Base-by-base conservation (phyloP, 73 alveolate species). In the Uronychia setigera region DNA sequence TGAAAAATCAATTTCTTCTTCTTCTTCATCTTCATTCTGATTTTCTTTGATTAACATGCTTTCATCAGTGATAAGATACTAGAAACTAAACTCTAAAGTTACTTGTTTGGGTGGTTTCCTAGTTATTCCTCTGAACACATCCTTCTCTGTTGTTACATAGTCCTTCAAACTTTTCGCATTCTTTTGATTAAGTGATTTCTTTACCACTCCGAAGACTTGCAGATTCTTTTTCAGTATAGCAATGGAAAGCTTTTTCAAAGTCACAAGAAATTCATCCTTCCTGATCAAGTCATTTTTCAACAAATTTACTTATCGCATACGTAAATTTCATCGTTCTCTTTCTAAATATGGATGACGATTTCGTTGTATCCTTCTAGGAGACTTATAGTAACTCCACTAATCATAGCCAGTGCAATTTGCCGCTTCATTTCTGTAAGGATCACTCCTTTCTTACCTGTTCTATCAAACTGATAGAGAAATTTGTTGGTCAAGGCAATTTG, bases 71-170 rank as follows among this genome's bases (percentile, higher is more conserved):
- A 80, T 31, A 26, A 80, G 57, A 1, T 29, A 29, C 74, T 60
- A 28, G 30, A 28, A 5, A 31, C 60, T n/a, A n/a, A n/a, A 27
- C 13, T 35, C 27, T n/a, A 34, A 19, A 30, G 86, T 35, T 11
- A 57, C 29, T 29, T 77, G 31, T 27, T 34, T 31, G 26, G 81
- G 59, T 5, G 95, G 95, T 84, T 78, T 84, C 34, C 92, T 77
- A 31, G 76, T 76, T 30, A 79, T 79, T 33, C 79, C 88, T 31
- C 87, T n/a, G 5, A 77, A 35, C 19, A 33, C 31, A 46, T 89
- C 95, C 33, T 87, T 84, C 74, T 89, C 90, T 1, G 88, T 32
- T 29, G 92, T 89, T 1, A 89, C 92, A 32, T 32, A 89, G 75
- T 83, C 89, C 76, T 78, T 89, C 31, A 83, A 76, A 26, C 30